Percentiles rank a stretch among this genome's conserved stretches.
phyloP scores from a whole-genome alignment of 768 basidiomycete genomes.

The Lentinula aciculospora region DNA sequence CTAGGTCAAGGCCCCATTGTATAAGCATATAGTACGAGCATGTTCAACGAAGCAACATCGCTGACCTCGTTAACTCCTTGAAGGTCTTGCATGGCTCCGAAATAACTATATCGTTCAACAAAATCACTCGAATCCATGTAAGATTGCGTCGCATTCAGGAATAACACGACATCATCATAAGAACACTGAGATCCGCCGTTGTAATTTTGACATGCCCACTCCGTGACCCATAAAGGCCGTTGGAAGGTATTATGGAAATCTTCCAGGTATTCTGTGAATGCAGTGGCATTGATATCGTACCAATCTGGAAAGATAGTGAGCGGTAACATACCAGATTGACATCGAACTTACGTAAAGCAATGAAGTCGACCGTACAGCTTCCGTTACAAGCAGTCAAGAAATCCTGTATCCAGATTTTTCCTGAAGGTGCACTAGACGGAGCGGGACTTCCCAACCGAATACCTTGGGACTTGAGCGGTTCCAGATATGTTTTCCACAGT shows the following conservation, averaged over 20 bases:
- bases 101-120: slow-evolving; percentile 60
- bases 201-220: slow-evolving; percentile 54
- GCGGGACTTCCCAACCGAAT: slow-evolving; percentile 50
- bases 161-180: slow-evolving; percentile 32
- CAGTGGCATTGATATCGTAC: slow-evolving; percentile 47
- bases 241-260: slow-evolving; percentile 50
- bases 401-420: slow-evolving; percentile 49
- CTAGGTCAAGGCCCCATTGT: slow-evolving; percentile 16
- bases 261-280: slow-evolving; percentile 39
- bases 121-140: slow-evolving; percentile 49
- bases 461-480: slow-evolving; percentile 41
- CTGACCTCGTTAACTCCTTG: slow-evolving; percentile 41
- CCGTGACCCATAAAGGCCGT: slow-evolving; percentile 53
- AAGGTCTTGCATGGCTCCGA: slow-evolving; percentile 48
- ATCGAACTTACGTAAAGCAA: slow-evolving; percentile 42
- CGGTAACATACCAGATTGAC: not conserved
- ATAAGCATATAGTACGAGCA: slow-evolving; percentile 1
- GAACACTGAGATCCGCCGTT: slow-evolving; percentile 37
- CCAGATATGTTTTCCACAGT: slow-evolving; percentile 46
- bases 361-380: slow-evolving; percentile 51
- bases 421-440: slow-evolving; percentile 43
- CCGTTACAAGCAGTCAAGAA: slow-evolving; percentile 45
- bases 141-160: slow-evolving; percentile 45
- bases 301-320: slow-evolving; percentile 25
- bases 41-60: not conserved